A percentile compares a stretch with the other conserved stretches of the same genome.
Evolutionary conservation across 805 yeast species (phyloP).

Genomic region (Maudiozyma bulderi): DNA sequence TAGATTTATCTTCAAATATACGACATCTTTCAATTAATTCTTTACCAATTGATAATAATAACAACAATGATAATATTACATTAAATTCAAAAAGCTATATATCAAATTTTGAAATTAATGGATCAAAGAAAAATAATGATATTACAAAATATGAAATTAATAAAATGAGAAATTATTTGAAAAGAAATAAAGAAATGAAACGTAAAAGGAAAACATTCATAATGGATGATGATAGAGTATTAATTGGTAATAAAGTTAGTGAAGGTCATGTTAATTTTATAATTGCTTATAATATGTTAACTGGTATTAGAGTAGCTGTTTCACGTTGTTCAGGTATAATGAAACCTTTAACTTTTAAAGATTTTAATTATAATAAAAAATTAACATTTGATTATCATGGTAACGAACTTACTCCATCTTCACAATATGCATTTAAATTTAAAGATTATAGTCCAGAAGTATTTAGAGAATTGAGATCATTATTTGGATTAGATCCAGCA

Average conservation of each 20-base stretch:
- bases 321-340: slow-evolving; percentile 83
- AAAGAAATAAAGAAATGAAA: slow-evolving; percentile 36
- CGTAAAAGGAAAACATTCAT: slow-evolving; percentile 33
- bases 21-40: background rate
- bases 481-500: slow-evolving; percentile 88
- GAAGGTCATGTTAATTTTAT: slow-evolving; percentile 93
- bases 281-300: slow-evolving; percentile 93
- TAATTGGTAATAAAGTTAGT: slow-evolving; percentile 71
- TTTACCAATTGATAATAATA: background rate
- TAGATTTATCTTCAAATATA: background rate
- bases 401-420: slow-evolving; percentile 81
- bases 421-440: slow-evolving; percentile 91
- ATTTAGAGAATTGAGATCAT: slow-evolving; percentile 69
- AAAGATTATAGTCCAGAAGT: slow-evolving; percentile 95
- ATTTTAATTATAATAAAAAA: slow-evolving; percentile 66
- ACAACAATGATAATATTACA: too few relatives aligned
- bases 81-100: slow-evolving; percentile 2
- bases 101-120: slow-evolving; percentile 6
- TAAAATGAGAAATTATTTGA: slow-evolving; percentile 41
- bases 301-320: slow-evolving; percentile 93
- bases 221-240: slow-evolving; percentile 45
- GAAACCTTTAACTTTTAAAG: slow-evolving; percentile 56
- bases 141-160: slow-evolving; percentile 37
- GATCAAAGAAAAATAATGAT: slow-evolving; percentile 26
- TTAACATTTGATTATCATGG: slow-evolving; percentile 82